Evolutionary conservation across 129 eudicot species (phyloP).

Genomic region (Logfia minima): DNA sequence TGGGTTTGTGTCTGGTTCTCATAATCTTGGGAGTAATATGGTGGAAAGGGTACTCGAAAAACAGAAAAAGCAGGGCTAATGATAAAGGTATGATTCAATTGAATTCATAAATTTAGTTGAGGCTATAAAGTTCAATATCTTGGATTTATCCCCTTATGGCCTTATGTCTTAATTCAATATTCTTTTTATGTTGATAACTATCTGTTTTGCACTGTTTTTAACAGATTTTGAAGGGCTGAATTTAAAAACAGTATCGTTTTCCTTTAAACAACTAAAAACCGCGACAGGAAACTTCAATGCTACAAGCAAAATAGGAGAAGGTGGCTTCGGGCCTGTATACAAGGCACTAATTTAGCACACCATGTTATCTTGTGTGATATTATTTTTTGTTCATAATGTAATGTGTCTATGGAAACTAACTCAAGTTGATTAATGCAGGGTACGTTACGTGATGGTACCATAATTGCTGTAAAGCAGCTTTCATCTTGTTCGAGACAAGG

Average conservation of each 20-base stretch:
- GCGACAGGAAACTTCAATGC: constrained; percentile 42
- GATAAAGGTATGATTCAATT: constrained; percentile 23
- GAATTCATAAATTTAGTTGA: constrained; percentile 5
- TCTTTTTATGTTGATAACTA: background rate
- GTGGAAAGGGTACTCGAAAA: constrained; percentile 33
- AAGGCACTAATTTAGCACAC: constrained; percentile 31
- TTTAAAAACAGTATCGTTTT: constrained; percentile 33
- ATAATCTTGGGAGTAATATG: constrained; percentile 32
- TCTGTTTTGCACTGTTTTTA: background rate
- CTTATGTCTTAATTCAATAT: background rate
- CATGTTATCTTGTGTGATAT: background rate
- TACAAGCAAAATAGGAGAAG: constrained; percentile 44
- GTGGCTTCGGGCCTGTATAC: constrained; percentile 52
- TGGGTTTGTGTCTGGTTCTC: constrained; percentile 29
- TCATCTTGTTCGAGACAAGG: constrained; percentile 47
- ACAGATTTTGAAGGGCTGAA: constrained; percentile 42
- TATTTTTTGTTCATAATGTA: background rate
- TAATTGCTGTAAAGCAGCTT: constrained; percentile 52
- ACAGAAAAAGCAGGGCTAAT: constrained; percentile 2
- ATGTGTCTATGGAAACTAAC: constrained; percentile 15
- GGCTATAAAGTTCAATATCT: too few species aligned
- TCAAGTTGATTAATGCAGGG: constrained; percentile 32
- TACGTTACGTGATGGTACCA: constrained; percentile 38
- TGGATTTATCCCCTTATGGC: background rate
- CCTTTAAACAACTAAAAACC: constrained; percentile 40